Evolutionary conservation across 257 asterid genomes (phyloP).

Genomic region (Oldenlandia corymbosa): DNA sequence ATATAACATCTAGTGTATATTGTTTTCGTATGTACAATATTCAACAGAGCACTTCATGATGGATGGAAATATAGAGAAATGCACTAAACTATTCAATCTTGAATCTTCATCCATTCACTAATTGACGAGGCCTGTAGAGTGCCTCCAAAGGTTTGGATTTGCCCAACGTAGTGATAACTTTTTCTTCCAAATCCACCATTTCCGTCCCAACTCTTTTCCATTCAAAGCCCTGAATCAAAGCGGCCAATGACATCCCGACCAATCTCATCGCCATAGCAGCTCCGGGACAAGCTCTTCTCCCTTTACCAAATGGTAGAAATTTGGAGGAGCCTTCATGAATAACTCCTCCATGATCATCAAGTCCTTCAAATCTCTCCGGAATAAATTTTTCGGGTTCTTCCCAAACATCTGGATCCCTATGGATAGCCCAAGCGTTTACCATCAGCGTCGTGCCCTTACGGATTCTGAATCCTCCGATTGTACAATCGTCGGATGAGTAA

Average conservation of each 20-base stretch:
- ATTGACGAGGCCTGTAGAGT: constrained; percentile 5
- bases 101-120: too few species aligned
- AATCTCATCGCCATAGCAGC: constrained; percentile 2
- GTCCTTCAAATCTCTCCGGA: constrained; percentile 28
- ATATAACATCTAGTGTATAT: too few species aligned
- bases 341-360: constrained; percentile 2
- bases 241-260: constrained; percentile 1
- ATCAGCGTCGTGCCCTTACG: constrained; percentile 24
- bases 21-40: too few species aligned
- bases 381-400: constrained; percentile 20
- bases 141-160: constrained; percentile 10
- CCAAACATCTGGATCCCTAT: constrained; percentile 23
- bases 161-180: background rate
- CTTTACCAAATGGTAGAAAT: constrained; percentile 16
- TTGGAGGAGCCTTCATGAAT: background rate
- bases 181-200: constrained; percentile 4
- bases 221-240: constrained; percentile 9
- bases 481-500: constrained; percentile 27
- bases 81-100: too few species aligned
- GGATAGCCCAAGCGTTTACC: constrained; percentile 38
- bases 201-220: constrained; percentile 9
- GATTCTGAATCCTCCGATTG: constrained; percentile 15
- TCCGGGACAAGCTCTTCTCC: constrained; percentile 19
- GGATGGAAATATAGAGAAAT: too few species aligned
- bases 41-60: too few species aligned